Conservation (phyloP, 73 alveolate species). For the Paramecium primaurelia region DNA sequence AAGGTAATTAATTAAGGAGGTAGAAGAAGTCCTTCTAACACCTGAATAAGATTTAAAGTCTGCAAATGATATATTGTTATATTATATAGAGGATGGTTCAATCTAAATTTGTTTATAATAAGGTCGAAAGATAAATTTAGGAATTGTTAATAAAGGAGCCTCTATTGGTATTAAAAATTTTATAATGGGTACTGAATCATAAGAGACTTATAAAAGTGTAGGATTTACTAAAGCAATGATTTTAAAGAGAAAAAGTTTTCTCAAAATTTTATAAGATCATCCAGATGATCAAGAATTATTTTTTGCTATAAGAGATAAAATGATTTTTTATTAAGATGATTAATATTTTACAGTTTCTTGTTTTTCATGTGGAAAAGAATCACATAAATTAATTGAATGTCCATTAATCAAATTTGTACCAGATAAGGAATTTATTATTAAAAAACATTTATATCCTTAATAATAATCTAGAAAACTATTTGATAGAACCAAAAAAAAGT, state of each 20-base stretch:
- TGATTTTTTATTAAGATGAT: conserved; percentile 22
- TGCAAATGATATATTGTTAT: neutral
- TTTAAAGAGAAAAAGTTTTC: neutral
- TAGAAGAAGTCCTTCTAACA: neutral
- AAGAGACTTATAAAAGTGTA: conserved; percentile 6
- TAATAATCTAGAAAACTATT: neutral
- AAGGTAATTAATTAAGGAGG: neutral
- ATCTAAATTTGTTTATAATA: neutral
- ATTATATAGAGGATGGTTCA: conserved; percentile 43
- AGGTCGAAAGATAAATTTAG: neutral
- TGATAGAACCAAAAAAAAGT: neutral
- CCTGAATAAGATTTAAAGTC: conserved; percentile 45
- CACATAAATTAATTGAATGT: conserved; percentile 25
- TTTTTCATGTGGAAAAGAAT: neutral
- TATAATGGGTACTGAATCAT: neutral
- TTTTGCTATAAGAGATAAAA: conserved; percentile 12
- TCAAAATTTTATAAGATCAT: conserved; percentile 3
- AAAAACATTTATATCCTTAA: neutral
- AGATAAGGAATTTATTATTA: neutral
- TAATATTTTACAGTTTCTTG: neutral
- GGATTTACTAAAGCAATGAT: conserved; percentile 40
- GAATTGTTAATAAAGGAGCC: neutral
- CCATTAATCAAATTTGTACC: conserved; percentile 43
- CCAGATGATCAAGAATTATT: conserved; percentile 35
- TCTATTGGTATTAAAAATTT: conserved; percentile 17